Percentiles rank a stretch among this genome's conserved stretches.
phyloP scores from a whole-genome alignment of 148 eudicot genomes.

The Spergularia bocconei region DNA sequence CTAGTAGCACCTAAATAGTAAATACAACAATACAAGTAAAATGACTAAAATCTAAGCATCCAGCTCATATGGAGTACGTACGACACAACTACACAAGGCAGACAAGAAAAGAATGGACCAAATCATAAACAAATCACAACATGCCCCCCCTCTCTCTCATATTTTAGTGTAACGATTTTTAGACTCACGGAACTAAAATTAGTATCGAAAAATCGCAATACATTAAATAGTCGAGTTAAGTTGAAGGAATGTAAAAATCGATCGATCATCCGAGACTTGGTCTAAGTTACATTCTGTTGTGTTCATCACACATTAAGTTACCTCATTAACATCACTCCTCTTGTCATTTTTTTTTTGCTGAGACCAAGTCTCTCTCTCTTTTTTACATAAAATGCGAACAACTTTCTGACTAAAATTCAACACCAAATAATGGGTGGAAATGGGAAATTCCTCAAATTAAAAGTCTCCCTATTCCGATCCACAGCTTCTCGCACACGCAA shows the following conservation, averaged over 20 bases:
- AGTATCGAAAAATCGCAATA: no score
- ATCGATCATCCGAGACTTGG: no score
- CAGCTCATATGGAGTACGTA: background rate
- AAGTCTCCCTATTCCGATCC: conserved; percentile 22
- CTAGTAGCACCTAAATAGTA: background rate
- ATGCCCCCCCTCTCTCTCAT: background rate
- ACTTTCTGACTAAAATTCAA: background rate
- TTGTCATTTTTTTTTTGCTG: background rate
- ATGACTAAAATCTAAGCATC: background rate
- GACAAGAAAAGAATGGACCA: conserved; percentile 11
- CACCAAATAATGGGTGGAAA: conserved; percentile 26
- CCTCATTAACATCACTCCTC: background rate
- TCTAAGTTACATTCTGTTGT: no score
- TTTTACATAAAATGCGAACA: background rate
- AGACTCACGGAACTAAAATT: no score
- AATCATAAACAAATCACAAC: background rate
- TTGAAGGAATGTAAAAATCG: no score
- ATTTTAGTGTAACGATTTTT: background rate
- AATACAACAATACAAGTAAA: background rate
- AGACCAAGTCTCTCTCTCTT: background rate
- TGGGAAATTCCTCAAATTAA: conserved; percentile 30
- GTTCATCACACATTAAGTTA: background rate
- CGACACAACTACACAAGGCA: background rate
- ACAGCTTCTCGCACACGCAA: conserved; percentile 9
- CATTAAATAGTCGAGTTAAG: no score